Evolutionary conservation across 2,329 filamentous ascomycete genomes (phyloP).

Genomic region (Helicocarpus griseus): DNA sequence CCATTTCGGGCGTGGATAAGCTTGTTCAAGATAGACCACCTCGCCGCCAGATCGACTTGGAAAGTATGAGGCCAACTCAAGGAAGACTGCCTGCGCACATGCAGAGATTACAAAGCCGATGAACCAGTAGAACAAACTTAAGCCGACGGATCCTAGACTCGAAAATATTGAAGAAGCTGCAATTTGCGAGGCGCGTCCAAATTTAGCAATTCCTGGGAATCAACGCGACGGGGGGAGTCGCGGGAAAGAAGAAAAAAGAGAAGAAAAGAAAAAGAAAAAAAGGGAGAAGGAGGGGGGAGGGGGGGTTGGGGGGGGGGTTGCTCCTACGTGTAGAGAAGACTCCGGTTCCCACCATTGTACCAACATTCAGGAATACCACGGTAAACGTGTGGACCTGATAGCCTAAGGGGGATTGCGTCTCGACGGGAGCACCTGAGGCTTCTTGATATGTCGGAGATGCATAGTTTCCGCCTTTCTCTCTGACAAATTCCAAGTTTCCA

Average conservation of each 20-base stretch:
- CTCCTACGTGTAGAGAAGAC: slow-evolving; percentile 57
- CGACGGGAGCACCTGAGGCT: slow-evolving; percentile 52
- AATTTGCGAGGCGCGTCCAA: neutral
- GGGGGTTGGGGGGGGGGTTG: no score
- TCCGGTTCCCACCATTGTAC: slow-evolving; percentile 54
- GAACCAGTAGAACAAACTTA: slow-evolving; percentile 55
- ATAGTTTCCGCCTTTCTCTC: neutral
- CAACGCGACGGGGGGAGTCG: no score
- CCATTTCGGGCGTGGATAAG: slow-evolving; percentile 54
- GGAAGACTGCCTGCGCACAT: slow-evolving; percentile 49
- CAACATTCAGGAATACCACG: slow-evolving; percentile 52
- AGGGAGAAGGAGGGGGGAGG: no score
- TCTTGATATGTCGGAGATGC: slow-evolving; percentile 44
- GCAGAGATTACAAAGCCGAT: slow-evolving; percentile 52
- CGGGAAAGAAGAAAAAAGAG: no score
- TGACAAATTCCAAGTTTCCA: neutral
- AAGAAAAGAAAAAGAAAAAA: no score
- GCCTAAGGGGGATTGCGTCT: slow-evolving; percentile 48
- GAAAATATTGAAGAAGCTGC: slow-evolving; percentile 49
- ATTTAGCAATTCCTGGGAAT: neutral
- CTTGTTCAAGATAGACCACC: slow-evolving; percentile 60
- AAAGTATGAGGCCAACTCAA: slow-evolving; percentile 57
- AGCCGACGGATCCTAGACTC: slow-evolving; percentile 52
- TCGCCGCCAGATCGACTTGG: slow-evolving; percentile 57
- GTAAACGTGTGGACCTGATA: slow-evolving; percentile 49